Evolutionary conservation across 169 alveolate species (phyloP).

Genomic region (Amoebophrya sp.): DNA sequence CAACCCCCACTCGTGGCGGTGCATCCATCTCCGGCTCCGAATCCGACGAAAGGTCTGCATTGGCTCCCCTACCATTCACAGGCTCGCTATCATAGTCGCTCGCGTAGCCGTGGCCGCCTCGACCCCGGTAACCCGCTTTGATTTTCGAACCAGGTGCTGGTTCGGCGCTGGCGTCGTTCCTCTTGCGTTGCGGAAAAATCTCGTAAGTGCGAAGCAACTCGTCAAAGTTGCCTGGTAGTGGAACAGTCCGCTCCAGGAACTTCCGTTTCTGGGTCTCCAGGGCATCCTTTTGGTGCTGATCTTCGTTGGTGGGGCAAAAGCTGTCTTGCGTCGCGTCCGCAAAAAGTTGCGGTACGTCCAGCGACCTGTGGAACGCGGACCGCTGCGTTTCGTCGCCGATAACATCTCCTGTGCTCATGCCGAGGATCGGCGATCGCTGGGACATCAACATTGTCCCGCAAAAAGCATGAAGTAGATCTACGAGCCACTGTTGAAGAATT

Average conservation of each 20-base stretch:
- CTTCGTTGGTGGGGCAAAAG: not conserved
- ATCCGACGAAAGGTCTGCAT: too few species aligned
- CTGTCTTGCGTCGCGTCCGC: not conserved
- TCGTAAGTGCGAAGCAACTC: conserved; percentile 6
- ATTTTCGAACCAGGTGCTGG: too few species aligned
- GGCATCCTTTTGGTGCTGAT: not conserved
- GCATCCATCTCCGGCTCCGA: not conserved
- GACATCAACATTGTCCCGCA: too few species aligned
- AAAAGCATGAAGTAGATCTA: too few species aligned
- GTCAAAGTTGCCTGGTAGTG: not conserved
- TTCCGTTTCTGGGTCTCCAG: not conserved
- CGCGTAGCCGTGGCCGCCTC: too few species aligned
- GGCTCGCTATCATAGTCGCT: too few species aligned
- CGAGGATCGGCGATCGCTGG: too few species aligned
- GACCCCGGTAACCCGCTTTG: too few species aligned
- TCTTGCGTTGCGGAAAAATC: not conserved
- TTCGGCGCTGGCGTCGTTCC: not conserved
- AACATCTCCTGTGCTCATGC: too few species aligned
- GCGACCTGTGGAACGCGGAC: not conserved
- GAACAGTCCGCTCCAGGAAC: not conserved
- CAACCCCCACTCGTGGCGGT: not conserved
- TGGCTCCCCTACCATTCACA: too few species aligned
- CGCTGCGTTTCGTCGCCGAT: conserved; percentile 20
- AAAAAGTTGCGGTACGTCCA: not conserved
- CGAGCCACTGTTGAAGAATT: too few species aligned